Conservation (phyloP, 2,329 filamentous ascomycete species). For the Beauveria brongniartii region DNA sequence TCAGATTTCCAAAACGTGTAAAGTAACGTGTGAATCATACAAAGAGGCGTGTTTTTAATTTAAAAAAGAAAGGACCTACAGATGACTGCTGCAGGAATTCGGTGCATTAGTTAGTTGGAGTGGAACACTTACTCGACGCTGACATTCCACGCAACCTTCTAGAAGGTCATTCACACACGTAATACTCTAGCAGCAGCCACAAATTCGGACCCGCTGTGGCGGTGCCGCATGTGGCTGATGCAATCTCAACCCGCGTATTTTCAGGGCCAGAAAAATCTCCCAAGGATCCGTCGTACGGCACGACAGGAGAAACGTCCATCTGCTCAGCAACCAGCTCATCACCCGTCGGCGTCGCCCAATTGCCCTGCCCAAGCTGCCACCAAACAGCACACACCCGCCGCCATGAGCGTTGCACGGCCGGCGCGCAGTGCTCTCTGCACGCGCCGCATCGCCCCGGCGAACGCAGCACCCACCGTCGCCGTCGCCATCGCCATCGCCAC, state of each 20-base stretch:
- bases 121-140: no score
- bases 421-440: constrained; percentile 45
- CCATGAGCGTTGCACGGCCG: constrained; percentile 49
- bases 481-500: no score
- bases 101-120: no score
- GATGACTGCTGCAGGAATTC: no score
- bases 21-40: no score
- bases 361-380: not conserved
- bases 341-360: not conserved
- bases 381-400: constrained; percentile 16
- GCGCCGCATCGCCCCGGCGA: constrained; percentile 37
- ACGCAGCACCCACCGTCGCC: constrained; percentile 17
- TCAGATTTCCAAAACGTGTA: no score
- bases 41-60: no score
- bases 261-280: constrained; percentile 11
- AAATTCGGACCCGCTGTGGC: not conserved
- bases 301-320: constrained; percentile 3
- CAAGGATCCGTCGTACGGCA: not conserved
- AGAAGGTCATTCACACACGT: not conserved
- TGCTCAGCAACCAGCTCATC: not conserved
- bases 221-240: not conserved
- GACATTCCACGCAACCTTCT: not conserved
- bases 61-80: no score
- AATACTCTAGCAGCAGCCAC: not conserved
- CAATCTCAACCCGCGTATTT: not conserved